Evolutionary conservation across 2,329 filamentous ascomycete species (phyloP).

Genomic region (Mycosphaerella arachidis): DNA sequence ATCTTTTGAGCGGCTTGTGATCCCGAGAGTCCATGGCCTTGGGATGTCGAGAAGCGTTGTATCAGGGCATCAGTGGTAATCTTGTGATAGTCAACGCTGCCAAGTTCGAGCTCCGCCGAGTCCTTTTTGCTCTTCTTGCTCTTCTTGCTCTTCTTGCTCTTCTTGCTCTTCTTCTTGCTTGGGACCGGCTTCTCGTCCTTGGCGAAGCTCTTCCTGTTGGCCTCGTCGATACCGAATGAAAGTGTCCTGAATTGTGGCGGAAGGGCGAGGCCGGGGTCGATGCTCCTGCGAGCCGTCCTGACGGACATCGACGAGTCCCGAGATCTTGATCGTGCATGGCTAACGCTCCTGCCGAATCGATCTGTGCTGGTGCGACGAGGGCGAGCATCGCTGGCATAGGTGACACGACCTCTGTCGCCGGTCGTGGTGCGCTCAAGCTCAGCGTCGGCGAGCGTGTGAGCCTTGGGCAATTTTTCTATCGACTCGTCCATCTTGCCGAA

Average conservation of each 20-base stretch:
- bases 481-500: conserved; percentile 6
- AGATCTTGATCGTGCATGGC: conserved; percentile 21
- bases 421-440: conserved; percentile 13
- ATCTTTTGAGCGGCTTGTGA: conserved; percentile 54
- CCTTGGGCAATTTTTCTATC: conserved; percentile 8
- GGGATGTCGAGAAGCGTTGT: conserved; percentile 55
- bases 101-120: conserved; percentile 30
- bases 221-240: conserved; percentile 42
- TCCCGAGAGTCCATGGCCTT: conserved; percentile 54
- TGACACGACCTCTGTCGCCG: conserved; percentile 18
- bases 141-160: conserved; percentile 28
- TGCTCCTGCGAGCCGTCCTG: conserved; percentile 34
- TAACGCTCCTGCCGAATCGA: conserved; percentile 5
- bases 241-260: conserved; percentile 44
- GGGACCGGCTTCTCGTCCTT: conserved; percentile 17
- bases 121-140: conserved; percentile 31
- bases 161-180: conserved; percentile 12
- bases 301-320: conserved; percentile 34
- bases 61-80: conserved; percentile 56
- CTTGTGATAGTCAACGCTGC: conserved; percentile 63
- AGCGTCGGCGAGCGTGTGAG: conserved; percentile 7
- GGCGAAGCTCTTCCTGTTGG: conserved; percentile 26
- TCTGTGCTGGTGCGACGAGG: conserved; percentile 12
- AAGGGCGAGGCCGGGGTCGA: conserved; percentile 42
- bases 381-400: conserved; percentile 17